Evolutionary conservation across 805 yeast species (phyloP).

Genomic region (Cyberlindnera xishuangbannaensis): DNA sequence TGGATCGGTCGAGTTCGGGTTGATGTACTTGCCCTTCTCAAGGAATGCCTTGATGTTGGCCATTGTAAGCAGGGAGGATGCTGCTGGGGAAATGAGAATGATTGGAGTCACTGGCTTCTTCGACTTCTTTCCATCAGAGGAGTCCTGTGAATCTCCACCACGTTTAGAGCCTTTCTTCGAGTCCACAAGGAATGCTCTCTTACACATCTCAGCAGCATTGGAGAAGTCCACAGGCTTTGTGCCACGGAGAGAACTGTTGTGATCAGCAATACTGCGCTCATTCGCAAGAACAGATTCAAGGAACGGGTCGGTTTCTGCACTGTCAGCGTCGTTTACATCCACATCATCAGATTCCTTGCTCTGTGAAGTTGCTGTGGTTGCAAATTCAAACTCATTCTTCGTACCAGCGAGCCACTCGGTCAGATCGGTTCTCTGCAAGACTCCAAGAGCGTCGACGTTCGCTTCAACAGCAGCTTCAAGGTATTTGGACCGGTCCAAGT

Average conservation of each 20-base stretch:
- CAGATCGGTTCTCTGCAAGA: constrained; percentile 80
- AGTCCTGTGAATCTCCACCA: no score
- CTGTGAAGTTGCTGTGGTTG: constrained; percentile 18
- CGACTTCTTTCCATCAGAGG: no score
- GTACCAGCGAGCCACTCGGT: constrained; percentile 76
- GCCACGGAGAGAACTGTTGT: constrained; percentile 60
- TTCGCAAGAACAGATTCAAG: constrained; percentile 25
- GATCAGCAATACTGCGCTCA: constrained; percentile 50
- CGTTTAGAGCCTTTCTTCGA: constrained; percentile 11
- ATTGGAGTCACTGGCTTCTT: constrained; percentile 51
- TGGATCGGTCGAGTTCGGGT: constrained; percentile 38
- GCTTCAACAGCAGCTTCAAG: constrained; percentile 62
- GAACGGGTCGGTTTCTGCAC: constrained; percentile 26
- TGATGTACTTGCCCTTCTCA: constrained; percentile 64
- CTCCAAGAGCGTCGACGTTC: constrained; percentile 65
- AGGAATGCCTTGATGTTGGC: constrained; percentile 62
- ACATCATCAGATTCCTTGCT: constrained; percentile 13
- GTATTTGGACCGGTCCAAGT: constrained; percentile 76
- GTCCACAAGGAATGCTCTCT: constrained; percentile 8
- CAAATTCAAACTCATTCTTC: constrained; percentile 51
- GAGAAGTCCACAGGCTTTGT: constrained; percentile 60
- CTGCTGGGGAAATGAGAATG: constrained; percentile 72
- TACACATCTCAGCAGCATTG: constrained; percentile 42
- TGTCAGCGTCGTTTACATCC: constrained; percentile 3
- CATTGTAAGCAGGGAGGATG: constrained; percentile 64